Conservation (phyloP, 352 stramenopile species). For the Phytophthora foliorum region DNA sequence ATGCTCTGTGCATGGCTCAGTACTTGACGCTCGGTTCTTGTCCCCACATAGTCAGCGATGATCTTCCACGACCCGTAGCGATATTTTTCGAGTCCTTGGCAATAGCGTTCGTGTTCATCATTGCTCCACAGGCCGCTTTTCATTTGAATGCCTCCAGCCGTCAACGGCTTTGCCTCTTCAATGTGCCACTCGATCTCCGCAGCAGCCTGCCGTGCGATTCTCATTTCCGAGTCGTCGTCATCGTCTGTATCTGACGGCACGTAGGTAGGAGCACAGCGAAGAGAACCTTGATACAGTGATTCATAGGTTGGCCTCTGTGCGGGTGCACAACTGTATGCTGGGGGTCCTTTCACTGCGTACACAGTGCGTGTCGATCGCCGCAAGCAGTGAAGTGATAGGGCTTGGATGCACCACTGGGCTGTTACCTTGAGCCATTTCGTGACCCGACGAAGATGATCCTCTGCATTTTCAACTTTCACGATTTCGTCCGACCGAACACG, state of each 20-base stretch:
- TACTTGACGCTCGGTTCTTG: conserved; percentile 30
- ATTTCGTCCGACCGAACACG: background rate
- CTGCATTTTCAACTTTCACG: background rate
- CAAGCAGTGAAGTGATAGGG: background rate
- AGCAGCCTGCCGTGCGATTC: background rate
- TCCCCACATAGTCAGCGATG: conserved; percentile 24
- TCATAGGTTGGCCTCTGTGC: background rate
- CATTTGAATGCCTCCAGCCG: background rate
- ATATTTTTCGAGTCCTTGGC: conserved; percentile 16
- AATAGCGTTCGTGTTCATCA: conserved; percentile 30
- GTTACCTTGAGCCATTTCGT: background rate
- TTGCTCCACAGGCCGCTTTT: conserved; percentile 24
- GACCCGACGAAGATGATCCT: background rate
- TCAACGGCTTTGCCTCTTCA: background rate
- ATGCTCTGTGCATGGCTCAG: conserved; percentile 34
- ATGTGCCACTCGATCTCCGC: conserved; percentile 1
- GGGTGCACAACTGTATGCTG: background rate
- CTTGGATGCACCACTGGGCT: background rate
- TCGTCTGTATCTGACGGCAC: background rate
- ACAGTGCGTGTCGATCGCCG: background rate
- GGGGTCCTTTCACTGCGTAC: background rate
- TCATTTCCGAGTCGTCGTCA: conserved; percentile 1
- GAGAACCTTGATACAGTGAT: background rate
- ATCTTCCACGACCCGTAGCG: conserved; percentile 32
- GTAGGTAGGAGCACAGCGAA: too few relatives aligned